Conservation (phyloP, 805 yeast species). For the Tetrapisispora fleetii region DNA sequence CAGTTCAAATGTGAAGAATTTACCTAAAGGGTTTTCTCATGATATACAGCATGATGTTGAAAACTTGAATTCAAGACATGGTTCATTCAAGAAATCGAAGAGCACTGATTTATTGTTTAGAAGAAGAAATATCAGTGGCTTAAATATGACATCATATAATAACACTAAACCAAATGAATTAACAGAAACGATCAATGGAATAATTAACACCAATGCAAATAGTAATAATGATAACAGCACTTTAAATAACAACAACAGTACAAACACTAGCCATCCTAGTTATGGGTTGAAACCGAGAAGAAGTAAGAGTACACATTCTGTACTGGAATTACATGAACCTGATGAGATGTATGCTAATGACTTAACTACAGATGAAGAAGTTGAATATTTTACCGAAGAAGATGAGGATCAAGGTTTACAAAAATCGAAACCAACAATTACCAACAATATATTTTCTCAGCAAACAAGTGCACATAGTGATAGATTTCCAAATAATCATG, state of each 20-base stretch:
- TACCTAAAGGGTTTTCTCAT: slow-evolving; percentile 20
- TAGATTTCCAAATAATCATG: slow-evolving; percentile 1
- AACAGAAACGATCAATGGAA: not conserved
- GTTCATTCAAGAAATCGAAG: slow-evolving; percentile 17
- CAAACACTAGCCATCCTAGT: slow-evolving; percentile 2
- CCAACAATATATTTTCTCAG: slow-evolving; percentile 1
- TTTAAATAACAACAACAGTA: not conserved
- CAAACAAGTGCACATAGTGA: not conserved
- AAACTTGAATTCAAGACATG: slow-evolving; percentile 1
- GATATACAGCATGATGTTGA: slow-evolving; percentile 15
- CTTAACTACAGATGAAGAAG: slow-evolving; percentile 32
- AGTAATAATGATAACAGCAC: not conserved
- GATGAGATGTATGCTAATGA: slow-evolving; percentile 18
- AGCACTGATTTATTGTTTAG: slow-evolving; percentile 25
- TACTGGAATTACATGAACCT: slow-evolving; percentile 19
- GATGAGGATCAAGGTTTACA: slow-evolving; percentile 6
- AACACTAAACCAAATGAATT: not conserved
- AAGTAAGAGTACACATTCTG: slow-evolving; percentile 22
- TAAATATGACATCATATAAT: slow-evolving; percentile 21
- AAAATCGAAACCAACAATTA: not conserved
- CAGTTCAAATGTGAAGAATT: slow-evolving; percentile 25
- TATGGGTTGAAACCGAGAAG: slow-evolving; percentile 23
- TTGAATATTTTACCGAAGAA: slow-evolving; percentile 34
- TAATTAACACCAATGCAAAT: not conserved
- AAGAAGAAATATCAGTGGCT: slow-evolving; percentile 22